Percentiles rank a stretch among this genome's conserved stretches.
Evolutionary conservation across 345 rosid genomes (phyloP).

Genomic region (Geranium brycei): DNA sequence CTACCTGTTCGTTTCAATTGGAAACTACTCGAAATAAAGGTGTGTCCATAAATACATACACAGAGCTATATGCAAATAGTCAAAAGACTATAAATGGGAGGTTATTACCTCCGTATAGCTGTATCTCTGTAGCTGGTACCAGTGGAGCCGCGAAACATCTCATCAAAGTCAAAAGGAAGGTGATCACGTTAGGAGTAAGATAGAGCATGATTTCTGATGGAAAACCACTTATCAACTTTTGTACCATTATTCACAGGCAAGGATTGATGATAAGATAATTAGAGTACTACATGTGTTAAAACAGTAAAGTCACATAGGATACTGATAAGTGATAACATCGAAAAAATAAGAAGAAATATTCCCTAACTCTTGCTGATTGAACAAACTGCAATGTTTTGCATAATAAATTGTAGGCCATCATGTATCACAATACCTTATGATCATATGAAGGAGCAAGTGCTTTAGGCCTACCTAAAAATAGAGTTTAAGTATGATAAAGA

Average conservation of each 20-base stretch:
- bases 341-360: too few species aligned
- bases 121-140: background rate
- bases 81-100: background rate
- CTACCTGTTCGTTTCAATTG: background rate
- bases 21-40: background rate
- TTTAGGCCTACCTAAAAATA: too few species aligned
- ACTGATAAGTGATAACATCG: too few species aligned
- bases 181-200: background rate
- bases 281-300: too few species aligned
- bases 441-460: too few species aligned
- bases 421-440: too few species aligned
- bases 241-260: background rate
- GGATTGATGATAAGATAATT: background rate
- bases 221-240: background rate
- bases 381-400: too few species aligned
- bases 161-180: background rate
- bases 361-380: too few species aligned
- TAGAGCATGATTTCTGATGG: background rate
- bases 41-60: background rate
- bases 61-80: background rate
- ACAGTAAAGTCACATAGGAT: too few species aligned
- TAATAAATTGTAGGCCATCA: too few species aligned
- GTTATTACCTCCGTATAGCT: background rate
- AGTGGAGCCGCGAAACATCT: background rate
- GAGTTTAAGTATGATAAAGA: too few species aligned